A percentile compares a stretch with the other conserved stretches of the same genome.
These are phyloP conservation scores for Epichloe gansuensis DNA, from an alignment of 2,329 filamentous ascomycete species.

Conservation along the genomic window DNA sequence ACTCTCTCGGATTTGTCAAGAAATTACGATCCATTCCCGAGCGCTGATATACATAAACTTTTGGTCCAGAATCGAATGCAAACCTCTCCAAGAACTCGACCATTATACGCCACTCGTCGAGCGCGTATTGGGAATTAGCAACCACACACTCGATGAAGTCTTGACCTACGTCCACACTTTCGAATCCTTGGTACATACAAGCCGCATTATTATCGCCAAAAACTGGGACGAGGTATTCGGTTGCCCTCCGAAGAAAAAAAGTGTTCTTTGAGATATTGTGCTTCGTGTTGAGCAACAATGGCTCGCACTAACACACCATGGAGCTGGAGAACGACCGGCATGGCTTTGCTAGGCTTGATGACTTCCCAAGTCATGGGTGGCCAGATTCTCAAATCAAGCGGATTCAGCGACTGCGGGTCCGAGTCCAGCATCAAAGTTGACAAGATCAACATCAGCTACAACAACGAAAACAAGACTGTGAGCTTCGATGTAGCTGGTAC, in stretches of 20 bases:
- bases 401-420: conserved; percentile 60
- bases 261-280: not conserved
- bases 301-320: conserved; percentile 18
- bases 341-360: conserved; percentile 24
- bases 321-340: conserved; percentile 16
- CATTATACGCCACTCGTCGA: too few species aligned
- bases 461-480: conserved; percentile 60
- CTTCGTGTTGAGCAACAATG: conserved; percentile 17
- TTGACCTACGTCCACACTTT: too few species aligned
- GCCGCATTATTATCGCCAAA: too few species aligned
- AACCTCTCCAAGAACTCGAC: too few species aligned
- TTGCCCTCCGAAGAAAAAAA: too few species aligned
- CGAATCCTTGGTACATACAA: too few species aligned
- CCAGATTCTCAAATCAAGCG: conserved; percentile 67
- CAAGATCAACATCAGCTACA: conserved; percentile 65
- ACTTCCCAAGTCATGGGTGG: conserved; percentile 43
- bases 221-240: too few species aligned
- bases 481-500: conserved; percentile 73
- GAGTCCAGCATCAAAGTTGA: conserved; percentile 52
- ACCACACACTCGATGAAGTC: too few species aligned
- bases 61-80: too few species aligned
- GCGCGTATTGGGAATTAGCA: too few species aligned
- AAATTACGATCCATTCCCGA: not conserved
- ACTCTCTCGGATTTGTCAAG: not conserved
- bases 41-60: not conserved